Evolutionary conservation across 345 rosid species (phyloP).

Genomic region (Corymbia maculata): DNA sequence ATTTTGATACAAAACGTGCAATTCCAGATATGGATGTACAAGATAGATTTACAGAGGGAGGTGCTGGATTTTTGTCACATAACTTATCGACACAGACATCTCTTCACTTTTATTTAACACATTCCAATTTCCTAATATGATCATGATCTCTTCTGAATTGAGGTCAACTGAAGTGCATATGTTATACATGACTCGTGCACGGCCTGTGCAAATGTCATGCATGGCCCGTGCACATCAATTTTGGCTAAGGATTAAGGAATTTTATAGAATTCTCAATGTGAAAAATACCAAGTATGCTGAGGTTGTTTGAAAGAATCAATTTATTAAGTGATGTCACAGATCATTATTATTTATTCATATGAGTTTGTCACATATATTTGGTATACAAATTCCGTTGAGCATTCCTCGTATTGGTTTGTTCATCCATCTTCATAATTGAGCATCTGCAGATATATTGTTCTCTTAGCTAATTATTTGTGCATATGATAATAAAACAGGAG

Average conservation of each 20-base stretch:
- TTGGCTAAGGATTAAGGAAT: not conserved
- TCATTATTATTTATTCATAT: not conserved
- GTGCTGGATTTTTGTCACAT: not conserved
- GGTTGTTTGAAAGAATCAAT: not conserved
- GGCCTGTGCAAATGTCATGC: not conserved
- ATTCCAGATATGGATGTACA: not conserved
- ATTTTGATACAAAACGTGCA: not conserved
- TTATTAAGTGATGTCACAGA: accelerated
- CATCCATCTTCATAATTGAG: not conserved
- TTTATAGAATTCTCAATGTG: not conserved
- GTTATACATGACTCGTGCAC: not conserved
- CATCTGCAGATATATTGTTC: not conserved
- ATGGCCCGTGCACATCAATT: not conserved
- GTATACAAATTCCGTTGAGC: not conserved
- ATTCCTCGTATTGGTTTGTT: not conserved
- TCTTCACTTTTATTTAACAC: not conserved
- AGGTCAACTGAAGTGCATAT: not conserved
- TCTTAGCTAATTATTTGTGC: not conserved
- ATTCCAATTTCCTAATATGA: not conserved
- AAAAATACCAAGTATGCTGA: not conserved
- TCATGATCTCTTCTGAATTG: not conserved
- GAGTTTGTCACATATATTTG: not conserved
- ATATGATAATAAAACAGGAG: slow-evolving; percentile 6
- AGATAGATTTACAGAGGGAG: not conserved
- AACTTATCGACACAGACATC: not conserved